phyloP scores from a whole-genome alignment of 2,329 filamentous ascomycete species.

The Periconia digitata region DNA sequence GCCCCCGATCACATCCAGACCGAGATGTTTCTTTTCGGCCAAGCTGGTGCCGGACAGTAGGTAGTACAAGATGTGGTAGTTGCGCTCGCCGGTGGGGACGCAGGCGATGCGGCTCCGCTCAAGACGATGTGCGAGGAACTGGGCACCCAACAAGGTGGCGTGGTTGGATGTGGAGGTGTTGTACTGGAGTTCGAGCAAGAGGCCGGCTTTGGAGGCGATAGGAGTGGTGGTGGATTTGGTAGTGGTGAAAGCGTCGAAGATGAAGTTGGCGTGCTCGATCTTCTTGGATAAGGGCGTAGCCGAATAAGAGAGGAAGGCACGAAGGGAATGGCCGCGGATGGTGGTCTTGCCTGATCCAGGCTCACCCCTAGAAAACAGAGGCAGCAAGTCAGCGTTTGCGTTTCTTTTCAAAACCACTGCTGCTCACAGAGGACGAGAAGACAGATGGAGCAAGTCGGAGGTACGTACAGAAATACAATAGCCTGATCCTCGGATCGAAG shows the following conservation, averaged over 20 bases:
- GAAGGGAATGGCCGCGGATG: constrained; percentile 82
- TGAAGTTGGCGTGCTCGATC: constrained; percentile 87
- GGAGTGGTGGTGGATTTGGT: constrained; percentile 96
- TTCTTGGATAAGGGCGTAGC: constrained; percentile 92
- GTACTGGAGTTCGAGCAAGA: constrained; percentile 96
- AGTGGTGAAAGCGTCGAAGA: constrained; percentile 94
- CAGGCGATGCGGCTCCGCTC: constrained; percentile 89
- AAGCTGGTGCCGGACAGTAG: constrained; percentile 87
- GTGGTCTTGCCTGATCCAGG: constrained; percentile 96
- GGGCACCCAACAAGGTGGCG: constrained; percentile 88
- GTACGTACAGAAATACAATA: constrained; percentile 82
- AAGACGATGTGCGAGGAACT: constrained; percentile 88
- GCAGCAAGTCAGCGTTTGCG: constrained; percentile 30
- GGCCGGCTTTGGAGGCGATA: constrained; percentile 90
- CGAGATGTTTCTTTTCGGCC: constrained; percentile 85
- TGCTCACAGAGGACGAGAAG: no score
- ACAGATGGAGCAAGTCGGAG: neutral
- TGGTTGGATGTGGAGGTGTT: constrained; percentile 83
- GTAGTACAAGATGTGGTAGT: constrained; percentile 96
- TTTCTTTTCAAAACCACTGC: no score
- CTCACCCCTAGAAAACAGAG: constrained; percentile 85
- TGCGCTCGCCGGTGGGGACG: constrained; percentile 92
- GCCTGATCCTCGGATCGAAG: constrained; percentile 92
- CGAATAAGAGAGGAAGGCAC: constrained; percentile 82
- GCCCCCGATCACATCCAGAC: constrained; percentile 60